These are phyloP conservation scores for Barnettozyma vustinii DNA, from an alignment of 805 yeast species.

Conservation along the genomic window DNA sequence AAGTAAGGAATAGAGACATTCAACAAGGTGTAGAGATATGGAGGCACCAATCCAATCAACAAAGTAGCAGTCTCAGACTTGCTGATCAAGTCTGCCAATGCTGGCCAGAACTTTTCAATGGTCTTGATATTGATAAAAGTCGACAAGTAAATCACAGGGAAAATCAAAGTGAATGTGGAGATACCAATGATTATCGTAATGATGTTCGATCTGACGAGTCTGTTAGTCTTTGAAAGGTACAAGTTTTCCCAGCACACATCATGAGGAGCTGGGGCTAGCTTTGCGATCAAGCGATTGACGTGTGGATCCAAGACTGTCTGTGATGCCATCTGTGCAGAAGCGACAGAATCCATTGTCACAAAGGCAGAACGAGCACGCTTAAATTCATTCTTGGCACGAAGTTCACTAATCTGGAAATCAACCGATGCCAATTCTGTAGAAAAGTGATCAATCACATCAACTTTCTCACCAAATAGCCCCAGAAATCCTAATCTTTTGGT, in stretches of 20 bases:
- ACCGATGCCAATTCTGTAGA: constrained; percentile 59
- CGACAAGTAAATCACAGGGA: constrained; percentile 83
- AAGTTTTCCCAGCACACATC: constrained; percentile 91
- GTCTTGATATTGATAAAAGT: constrained; percentile 75
- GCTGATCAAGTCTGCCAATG: constrained; percentile 61
- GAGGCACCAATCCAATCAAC: constrained; percentile 86
- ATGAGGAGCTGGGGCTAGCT: constrained; percentile 92
- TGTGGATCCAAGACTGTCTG: constrained; percentile 92
- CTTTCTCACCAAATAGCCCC: constrained; percentile 57
- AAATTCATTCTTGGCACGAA: constrained; percentile 58
- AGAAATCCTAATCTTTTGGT: constrained; percentile 48
- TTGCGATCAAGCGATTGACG: constrained; percentile 75
- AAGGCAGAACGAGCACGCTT: constrained; percentile 88
- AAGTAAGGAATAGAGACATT: constrained; percentile 81
- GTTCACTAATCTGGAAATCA: constrained; percentile 66
- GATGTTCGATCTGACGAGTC: constrained; percentile 48
- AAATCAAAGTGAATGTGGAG: constrained; percentile 66
- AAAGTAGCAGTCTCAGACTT: constrained; percentile 63
- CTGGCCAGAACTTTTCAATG: constrained; percentile 79
- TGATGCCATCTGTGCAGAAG: constrained; percentile 94
- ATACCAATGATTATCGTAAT: constrained; percentile 36
- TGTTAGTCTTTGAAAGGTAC: constrained; percentile 66
- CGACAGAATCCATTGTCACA: constrained; percentile 91
- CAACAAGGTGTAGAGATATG: constrained; percentile 81
- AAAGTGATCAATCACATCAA: constrained; percentile 77